Percentiles rank a stretch among this genome's conserved stretches.
Conservation (phyloP, 331 rosid genomes). For the Malus hybrid region DNA sequence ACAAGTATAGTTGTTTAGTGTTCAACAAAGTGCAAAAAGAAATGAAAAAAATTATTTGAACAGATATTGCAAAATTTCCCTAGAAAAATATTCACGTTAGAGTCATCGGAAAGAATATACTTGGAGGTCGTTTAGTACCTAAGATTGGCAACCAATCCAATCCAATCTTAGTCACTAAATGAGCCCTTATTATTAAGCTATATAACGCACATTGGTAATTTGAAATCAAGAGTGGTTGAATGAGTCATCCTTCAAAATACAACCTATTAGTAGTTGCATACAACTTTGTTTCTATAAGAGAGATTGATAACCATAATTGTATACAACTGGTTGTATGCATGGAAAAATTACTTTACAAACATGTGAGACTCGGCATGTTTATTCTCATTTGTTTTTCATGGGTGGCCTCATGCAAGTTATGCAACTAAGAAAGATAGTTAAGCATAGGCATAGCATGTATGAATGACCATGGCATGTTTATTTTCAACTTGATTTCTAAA, state of each 20-base stretch:
- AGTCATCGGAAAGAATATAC: not conserved
- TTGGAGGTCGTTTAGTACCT: not conserved
- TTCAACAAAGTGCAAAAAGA: not conserved
- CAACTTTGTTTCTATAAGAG: not conserved
- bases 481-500: not conserved
- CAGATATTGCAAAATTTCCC: too few relatives aligned
- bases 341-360: not conserved
- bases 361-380: not conserved
- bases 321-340: not conserved
- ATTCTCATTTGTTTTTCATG: too few relatives aligned
- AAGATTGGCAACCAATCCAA: not conserved
- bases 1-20: not conserved
- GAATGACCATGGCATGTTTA: not conserved
- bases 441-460: not conserved
- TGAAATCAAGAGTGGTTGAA: not conserved
- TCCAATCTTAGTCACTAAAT: not conserved
- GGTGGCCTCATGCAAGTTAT: too few relatives aligned
- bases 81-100: too few relatives aligned
- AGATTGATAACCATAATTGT: not conserved
- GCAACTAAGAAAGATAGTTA: not conserved
- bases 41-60: not conserved
- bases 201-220: too few relatives aligned
- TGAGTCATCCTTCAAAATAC: not conserved
- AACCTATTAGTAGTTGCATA: not conserved
- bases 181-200: not conserved